A percentile compares a stretch with the other conserved stretches of the same genome.
These are phyloP conservation scores for Backusella parvicylindrica DNA, from an alignment of 192 early-diverging fungal genomes.

Conservation along the genomic window DNA sequence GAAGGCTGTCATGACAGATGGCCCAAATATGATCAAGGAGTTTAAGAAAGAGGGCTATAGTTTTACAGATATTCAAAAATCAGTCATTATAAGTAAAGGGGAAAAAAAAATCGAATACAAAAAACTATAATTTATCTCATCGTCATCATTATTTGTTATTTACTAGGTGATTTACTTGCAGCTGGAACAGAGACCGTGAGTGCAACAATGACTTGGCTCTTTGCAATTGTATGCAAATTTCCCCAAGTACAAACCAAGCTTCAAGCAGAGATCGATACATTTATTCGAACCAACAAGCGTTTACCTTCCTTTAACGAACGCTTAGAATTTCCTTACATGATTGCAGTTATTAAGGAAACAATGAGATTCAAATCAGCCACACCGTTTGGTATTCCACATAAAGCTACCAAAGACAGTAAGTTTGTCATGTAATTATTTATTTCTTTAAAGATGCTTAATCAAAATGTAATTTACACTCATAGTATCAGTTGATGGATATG, in stretches of 20 bases:
- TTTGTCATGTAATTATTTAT: not conserved
- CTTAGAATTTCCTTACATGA: conserved; percentile 13
- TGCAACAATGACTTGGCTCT: conserved; percentile 9
- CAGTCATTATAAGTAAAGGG: not conserved
- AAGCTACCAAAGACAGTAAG: conserved; percentile 11
- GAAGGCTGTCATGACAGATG: not conserved
- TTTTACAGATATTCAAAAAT: not conserved
- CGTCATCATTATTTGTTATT: not conserved
- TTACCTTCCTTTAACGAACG: not conserved
- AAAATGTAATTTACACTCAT: not conserved
- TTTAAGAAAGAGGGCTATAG: not conserved
- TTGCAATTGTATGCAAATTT: conserved; percentile 1
- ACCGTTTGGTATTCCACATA: conserved; percentile 15
- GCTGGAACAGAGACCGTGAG: conserved; percentile 3
- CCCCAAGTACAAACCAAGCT: conserved; percentile 15
- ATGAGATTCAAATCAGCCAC: conserved; percentile 5
- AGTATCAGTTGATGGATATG: not conserved
- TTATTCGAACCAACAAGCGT: not conserved
- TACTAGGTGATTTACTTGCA: not conserved
- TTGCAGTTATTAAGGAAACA: conserved; percentile 11
- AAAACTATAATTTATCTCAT: too few species aligned
- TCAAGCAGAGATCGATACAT: conserved; percentile 10
- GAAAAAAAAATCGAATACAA: not conserved
- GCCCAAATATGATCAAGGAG: conserved; percentile 1
- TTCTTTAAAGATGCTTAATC: not conserved